These are phyloP conservation scores for Trypethelium eluteriae DNA, from an alignment of 495 filamentous ascomycete genomes.

Conservation along the genomic window DNA sequence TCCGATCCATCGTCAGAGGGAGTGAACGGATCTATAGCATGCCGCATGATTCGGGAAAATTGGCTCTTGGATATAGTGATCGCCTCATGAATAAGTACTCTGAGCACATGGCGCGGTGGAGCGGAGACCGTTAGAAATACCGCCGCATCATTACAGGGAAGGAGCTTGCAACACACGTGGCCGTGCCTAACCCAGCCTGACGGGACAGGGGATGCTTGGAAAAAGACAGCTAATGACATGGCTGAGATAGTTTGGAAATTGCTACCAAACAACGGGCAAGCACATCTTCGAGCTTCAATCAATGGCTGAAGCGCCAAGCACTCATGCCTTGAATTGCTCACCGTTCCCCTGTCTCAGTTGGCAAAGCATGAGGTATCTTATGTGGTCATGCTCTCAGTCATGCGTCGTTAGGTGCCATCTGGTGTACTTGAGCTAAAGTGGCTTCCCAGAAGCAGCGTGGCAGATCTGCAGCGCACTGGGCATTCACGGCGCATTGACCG, in stretches of 20 bases:
- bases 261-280: background rate
- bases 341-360: background rate
- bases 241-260: background rate
- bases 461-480: too few species aligned
- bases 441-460: background rate
- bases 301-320: background rate
- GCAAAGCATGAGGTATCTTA: background rate
- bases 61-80: background rate
- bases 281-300: background rate
- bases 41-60: background rate
- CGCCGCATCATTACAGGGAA: conserved; percentile 1
- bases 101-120: background rate
- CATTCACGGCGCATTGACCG: background rate
- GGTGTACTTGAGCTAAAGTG: background rate
- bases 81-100: background rate
- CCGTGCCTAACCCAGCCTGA: conserved; percentile 3
- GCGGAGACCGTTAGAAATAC: conserved; percentile 4
- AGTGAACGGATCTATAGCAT: background rate
- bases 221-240: background rate
- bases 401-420: background rate
- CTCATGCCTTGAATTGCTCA: background rate
- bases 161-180: conserved; percentile 10
- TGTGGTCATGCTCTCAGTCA: background rate
- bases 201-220: background rate
- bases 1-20: background rate